phyloP scores from a whole-genome alignment of 1,284 basidiomycete genomes.

The Fistulina hepatica region DNA sequence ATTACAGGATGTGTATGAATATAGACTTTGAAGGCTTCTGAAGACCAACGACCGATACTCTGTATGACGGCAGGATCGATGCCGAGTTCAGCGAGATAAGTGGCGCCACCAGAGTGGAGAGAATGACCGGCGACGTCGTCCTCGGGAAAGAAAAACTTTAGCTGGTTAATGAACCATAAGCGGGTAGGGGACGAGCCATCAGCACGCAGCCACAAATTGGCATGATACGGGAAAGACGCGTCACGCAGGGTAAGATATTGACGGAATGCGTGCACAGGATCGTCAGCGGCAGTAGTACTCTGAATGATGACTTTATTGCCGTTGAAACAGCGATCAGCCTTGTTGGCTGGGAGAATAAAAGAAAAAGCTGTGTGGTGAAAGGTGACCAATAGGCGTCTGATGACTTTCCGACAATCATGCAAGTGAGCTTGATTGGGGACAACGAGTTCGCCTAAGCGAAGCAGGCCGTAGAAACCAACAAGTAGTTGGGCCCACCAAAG shows the following conservation, averaged over 20 bases:
- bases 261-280: slow-evolving; percentile 12
- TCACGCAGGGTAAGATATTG: slow-evolving; percentile 18
- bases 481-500: slow-evolving; percentile 19
- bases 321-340: slow-evolving; percentile 22
- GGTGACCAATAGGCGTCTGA: slow-evolving; percentile 10
- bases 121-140: slow-evolving; percentile 14
- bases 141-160: slow-evolving; percentile 10
- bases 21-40: slow-evolving; percentile 16
- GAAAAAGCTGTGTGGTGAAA: background rate
- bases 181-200: slow-evolving; percentile 15
- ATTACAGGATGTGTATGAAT: slow-evolving; percentile 17
- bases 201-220: slow-evolving; percentile 17
- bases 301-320: slow-evolving; percentile 18
- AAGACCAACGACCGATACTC: slow-evolving; percentile 16
- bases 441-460: slow-evolving; percentile 24
- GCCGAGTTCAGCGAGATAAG: slow-evolving; percentile 14
- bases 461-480: slow-evolving; percentile 21
- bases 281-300: background rate
- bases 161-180: slow-evolving; percentile 14
- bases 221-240: slow-evolving; percentile 11
- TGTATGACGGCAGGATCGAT: slow-evolving; percentile 8
- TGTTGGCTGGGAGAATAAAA: slow-evolving; percentile 23
- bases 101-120: slow-evolving; percentile 16
- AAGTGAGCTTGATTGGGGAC: slow-evolving; percentile 13
- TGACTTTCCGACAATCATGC: slow-evolving; percentile 16